Evolutionary conservation across 768 basidiomycete genomes (phyloP).

Genomic region (Trametes cinnabarina): DNA sequence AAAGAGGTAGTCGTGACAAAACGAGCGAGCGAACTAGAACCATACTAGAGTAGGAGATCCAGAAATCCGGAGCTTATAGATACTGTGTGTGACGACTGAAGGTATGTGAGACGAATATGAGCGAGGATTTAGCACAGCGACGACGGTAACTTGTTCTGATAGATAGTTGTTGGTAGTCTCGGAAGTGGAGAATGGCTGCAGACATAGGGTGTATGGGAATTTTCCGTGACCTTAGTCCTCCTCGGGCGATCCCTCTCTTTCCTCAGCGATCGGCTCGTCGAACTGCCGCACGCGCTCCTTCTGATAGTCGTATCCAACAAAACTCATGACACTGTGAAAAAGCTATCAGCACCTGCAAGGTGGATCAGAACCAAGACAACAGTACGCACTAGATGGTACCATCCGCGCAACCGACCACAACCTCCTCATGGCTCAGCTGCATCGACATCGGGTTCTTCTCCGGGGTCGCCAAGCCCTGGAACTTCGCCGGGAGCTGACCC

Average conservation of each 20-base stretch:
- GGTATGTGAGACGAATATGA: constrained; percentile 1
- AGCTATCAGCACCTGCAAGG: background rate
- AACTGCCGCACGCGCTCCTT: constrained; percentile 27
- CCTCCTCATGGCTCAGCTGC: constrained; percentile 87
- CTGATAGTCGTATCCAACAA: constrained; percentile 56
- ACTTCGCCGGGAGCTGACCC: constrained; percentile 64
- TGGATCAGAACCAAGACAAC: too few relatives aligned
- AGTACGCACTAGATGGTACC: constrained; percentile 85
- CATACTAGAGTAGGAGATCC: background rate
- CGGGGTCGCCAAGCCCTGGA: constrained; percentile 76
- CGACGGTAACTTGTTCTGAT: background rate
- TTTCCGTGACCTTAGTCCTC: background rate
- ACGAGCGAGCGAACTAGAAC: constrained; percentile 9
- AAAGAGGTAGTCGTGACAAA: background rate
- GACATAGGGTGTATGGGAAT: background rate
- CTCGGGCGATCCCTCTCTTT: background rate
- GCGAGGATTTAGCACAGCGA: background rate
- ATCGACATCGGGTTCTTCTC: constrained; percentile 96
- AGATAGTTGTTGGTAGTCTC: background rate
- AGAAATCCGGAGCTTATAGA: background rate
- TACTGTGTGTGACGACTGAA: background rate
- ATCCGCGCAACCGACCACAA: constrained; percentile 88
- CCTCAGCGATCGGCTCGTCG: constrained; percentile 8
- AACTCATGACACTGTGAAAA: constrained; percentile 52
- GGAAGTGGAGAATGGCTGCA: background rate